Evolutionary conservation across 768 basidiomycete genomes (phyloP), one percentile per base, ranked within the genome.

Genomic region (Lactarius indigo): DNA sequence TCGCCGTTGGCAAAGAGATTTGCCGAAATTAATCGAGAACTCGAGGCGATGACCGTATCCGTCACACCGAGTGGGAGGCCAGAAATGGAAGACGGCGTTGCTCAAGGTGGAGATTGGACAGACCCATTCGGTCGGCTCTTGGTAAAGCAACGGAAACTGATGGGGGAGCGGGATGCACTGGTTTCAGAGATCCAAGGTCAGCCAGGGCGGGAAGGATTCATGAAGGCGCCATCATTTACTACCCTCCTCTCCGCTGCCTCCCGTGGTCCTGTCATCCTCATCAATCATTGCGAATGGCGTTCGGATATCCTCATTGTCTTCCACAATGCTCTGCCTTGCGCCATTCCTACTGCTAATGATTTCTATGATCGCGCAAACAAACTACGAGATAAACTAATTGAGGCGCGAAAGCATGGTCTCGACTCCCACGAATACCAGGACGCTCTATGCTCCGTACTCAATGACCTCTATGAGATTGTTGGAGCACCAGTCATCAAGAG

Each of bases 251-350:
- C 54, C 9, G 68, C 59, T 0, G 64, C 68, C 28, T 41, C 33
- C 10, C 41, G 47, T 50, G 47, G 47, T 23, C 47, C 47, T 4
- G 9, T 50, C 3, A 6, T 50, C 26, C 23, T 50, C 23, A 26
- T 69, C n/a, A 69, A 69, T 37, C 55, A 66, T 18, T 37, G 39
- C 18, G 18, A 17, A 17, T 59, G 56, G 50, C 68, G 64, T 7
- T 65, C 55, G 33, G 61, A 69, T n/a, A 63, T 65, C 9, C 17
- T 69, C 10, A 63, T 69, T 26, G 9, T 69, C 44, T 26, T 42
- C 7, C 54, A 15, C 1, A 37, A 57, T 23, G 30, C 60, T 15
- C 31, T 37, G 2, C 54, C 44, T 4, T 47, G 26, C n/a, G 50
- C 8, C 4, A 61, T 66, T 30, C 23, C 64, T 18, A 58, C 55